Percentiles rank a stretch among this genome's conserved stretches.
These are phyloP conservation scores for Neoboletus brunneissimus DNA, from an alignment of 768 basidiomycete species.

Conservation along the genomic window DNA sequence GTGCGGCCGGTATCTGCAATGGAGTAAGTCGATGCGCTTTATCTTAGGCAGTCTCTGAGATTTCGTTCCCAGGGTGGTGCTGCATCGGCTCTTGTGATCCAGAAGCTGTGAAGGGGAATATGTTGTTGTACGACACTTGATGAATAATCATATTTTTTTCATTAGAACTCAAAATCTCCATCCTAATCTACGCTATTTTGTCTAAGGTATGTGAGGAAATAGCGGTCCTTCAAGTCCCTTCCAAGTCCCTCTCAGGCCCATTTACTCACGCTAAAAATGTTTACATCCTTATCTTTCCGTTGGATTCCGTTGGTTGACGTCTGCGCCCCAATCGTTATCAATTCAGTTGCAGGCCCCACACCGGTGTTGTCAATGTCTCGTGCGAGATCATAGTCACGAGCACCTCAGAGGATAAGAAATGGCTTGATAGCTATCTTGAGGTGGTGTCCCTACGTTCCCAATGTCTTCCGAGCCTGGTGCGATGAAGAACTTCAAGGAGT, in stretches of 20 bases:
- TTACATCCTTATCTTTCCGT: slow-evolving; percentile 16
- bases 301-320: neutral
- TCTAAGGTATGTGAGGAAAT: slow-evolving; percentile 17
- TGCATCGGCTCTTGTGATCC: slow-evolving; percentile 86
- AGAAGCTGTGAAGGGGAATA: slow-evolving; percentile 61
- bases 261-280: slow-evolving; percentile 10
- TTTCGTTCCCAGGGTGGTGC: slow-evolving; percentile 70
- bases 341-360: slow-evolving; percentile 1
- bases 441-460: neutral
- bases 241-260: neutral
- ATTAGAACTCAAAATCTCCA: slow-evolving; percentile 4
- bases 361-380: neutral
- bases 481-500: slow-evolving; percentile 7
- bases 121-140: slow-evolving; percentile 17
- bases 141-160: slow-evolving; percentile 16
- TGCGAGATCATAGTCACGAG: slow-evolving; percentile 10
- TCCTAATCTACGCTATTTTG: slow-evolving; percentile 1
- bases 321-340: slow-evolving; percentile 5
- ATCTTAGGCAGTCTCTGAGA: slow-evolving; percentile 14
- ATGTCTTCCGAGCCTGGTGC: slow-evolving; percentile 20
- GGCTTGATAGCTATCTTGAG: neutral
- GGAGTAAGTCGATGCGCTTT: slow-evolving; percentile 58
- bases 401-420: slow-evolving; percentile 10
- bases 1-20: slow-evolving; percentile 95
- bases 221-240: neutral